Conservation (phyloP, 129 eudicot species). For the Artemisia argyi region DNA sequence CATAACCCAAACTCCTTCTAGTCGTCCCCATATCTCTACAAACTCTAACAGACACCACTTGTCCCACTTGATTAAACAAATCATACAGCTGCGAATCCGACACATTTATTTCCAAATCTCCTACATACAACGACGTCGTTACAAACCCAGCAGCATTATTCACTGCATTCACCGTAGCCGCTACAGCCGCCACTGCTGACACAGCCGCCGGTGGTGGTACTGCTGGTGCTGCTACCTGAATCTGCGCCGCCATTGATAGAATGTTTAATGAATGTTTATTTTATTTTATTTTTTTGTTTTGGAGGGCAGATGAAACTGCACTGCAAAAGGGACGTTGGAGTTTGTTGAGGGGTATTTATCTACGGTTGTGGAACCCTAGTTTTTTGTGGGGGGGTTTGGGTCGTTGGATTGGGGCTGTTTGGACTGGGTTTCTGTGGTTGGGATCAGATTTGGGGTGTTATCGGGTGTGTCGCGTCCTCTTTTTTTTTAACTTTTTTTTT, state of each 20-base stretch:
- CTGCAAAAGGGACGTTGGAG: slow-evolving; percentile 37
- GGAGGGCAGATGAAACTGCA: slow-evolving; percentile 76
- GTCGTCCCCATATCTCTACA: slow-evolving; percentile 60
- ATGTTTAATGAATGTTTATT: neutral
- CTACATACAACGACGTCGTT: slow-evolving; percentile 74
- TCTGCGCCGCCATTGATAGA: slow-evolving; percentile 30
- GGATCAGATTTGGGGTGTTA: too few species aligned
- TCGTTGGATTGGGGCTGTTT: too few species aligned
- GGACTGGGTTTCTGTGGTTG: too few species aligned
- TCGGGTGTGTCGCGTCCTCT: too few species aligned
- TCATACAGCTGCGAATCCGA: slow-evolving; percentile 77
- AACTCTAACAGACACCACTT: slow-evolving; percentile 87
- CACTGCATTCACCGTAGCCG: too few species aligned
- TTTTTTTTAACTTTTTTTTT: too few species aligned
- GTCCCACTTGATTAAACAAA: slow-evolving; percentile 73
- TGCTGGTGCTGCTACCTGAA: slow-evolving; percentile 56
- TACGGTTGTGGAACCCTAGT: too few species aligned
- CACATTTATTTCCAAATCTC: slow-evolving; percentile 63
- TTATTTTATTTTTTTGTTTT: slow-evolving; percentile 20
- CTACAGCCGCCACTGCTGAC: slow-evolving; percentile 25
- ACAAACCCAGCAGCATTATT: slow-evolving; percentile 11
- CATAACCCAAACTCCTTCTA: slow-evolving; percentile 76
- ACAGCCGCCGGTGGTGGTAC: slow-evolving; percentile 27
- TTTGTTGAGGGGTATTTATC: too few species aligned
- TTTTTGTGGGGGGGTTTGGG: too few species aligned